Evolutionary conservation across 352 stramenopile genomes (phyloP), one percentile per base, ranked within the genome.

Genomic region (Poterioochromonas sp.): DNA sequence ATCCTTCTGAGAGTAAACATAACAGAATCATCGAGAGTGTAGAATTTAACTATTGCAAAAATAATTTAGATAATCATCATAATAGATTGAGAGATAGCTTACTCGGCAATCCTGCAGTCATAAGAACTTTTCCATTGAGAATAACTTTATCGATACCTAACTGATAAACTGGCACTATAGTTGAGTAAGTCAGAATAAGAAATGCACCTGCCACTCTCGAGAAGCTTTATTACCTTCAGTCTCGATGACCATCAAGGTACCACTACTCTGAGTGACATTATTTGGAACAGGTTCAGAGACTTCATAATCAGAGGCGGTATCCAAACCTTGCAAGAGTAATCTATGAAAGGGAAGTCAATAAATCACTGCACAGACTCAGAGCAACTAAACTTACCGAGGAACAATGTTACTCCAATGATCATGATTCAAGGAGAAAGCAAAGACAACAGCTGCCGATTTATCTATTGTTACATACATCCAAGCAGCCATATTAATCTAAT

Each of bases 191-290:
- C 47, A 58, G 26, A 15, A 15, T 26, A 58, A 15, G 15, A 58
- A 58, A 58, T 58, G 47, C 15, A 58, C 26, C 47, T 26, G 47
- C 15, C 47, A 58, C 15, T 26, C 47, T 26, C 26, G 47, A 15
- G 15, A 58, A 15, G 15, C 15, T 15, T 15, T 26, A 15, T 15
- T 58, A 58, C 47, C 47, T 58, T 58, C 47, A 26, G 58, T 68
- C 34, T 68, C 58, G 26, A 68, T 32, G 26, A 68, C 11, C 58
- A 68, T 68, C 12, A 68, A 11, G 34, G 5, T 68, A 39, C 58
- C 58, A 32, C 5, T 68, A 39, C 58, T 68, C 34, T 68, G 58
- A 32, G 58, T 68, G 58, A 68, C 58, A 35, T 68, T 68, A 26
- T 68, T 68, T 12, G 58, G 58, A 26, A 68, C 26, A 11, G 58